Base-by-base conservation (phyloP, 768 basidiomycete genomes). In the Suillus lakei region DNA sequence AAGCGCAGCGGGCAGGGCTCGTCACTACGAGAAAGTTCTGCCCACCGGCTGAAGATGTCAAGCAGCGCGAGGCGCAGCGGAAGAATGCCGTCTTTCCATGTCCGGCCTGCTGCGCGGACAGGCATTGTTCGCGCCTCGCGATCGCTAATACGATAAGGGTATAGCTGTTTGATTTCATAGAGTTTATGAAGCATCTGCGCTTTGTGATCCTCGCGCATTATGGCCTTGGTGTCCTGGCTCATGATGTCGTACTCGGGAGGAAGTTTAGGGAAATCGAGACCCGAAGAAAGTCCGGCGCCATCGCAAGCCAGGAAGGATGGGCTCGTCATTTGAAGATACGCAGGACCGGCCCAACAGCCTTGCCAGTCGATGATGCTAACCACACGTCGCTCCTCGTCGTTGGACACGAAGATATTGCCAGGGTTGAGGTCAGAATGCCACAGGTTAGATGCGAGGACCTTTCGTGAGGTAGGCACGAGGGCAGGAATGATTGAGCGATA, bases 361-460 rank as follows among this genome's bases (percentile, higher is more conserved):
- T 78, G 77, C 76, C 76, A 77, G 62, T 74, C 76, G 38, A 76
- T 74, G 63, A 77, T 68, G 38, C 68, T 66, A 21, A 69, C 70
- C 28, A 74, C 62, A 30, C 64, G 66, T 41, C 64, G 63, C 30
- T 68, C 67, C 1, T 64, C 63, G 34, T 67, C 66, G 26, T 67
- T 58, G 8, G 66, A 67, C 26, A 76, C 71, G 32, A 75, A 69
- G 53, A 77, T 39, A 62, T 78, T 77, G 10, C 66, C 64, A 36
- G 61, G 64, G 44, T 64, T 72, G n/a, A 77, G 44, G 59, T 77
- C 75, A 13, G 72, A 72, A 68, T 78, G 77, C 72, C 76, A 74
- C 23, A 78, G 46, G 60, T 68, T 73, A 39, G 74, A 70, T 13
- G 67, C 48, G 18, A 67, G 64, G 50, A 67, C 66, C 28, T 70